phyloP scores from a whole-genome alignment of 1,284 basidiomycete species.

The Ustilago esculenta region DNA sequence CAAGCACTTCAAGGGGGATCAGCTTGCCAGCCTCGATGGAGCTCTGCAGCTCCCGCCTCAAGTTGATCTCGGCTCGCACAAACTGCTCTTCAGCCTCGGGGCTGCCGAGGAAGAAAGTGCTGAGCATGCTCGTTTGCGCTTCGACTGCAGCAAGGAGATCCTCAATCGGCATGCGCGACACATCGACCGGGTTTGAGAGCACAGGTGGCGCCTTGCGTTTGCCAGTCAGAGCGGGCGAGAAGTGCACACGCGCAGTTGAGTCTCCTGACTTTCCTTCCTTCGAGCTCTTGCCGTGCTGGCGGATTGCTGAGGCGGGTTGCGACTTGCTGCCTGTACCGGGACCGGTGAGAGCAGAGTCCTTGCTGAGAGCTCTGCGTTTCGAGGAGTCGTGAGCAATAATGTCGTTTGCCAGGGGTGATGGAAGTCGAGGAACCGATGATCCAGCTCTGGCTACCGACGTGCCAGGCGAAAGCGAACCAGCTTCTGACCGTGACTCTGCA shows the following conservation, averaged over 20 bases:
- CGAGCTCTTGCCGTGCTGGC: constrained; percentile 37
- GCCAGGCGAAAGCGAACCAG: constrained; percentile 16
- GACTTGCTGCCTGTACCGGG: constrained; percentile 22
- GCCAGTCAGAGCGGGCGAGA: constrained; percentile 65
- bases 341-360: constrained; percentile 1
- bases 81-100: constrained; percentile 70
- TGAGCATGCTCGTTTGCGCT: constrained; percentile 67
- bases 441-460: constrained; percentile 13
- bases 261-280: constrained; percentile 39
- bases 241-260: constrained; percentile 38
- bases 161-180: constrained; percentile 68
- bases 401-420: constrained; percentile 45
- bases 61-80: constrained; percentile 68
- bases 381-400: constrained; percentile 21
- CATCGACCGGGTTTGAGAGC: constrained; percentile 63
- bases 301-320: constrained; percentile 40
- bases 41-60: constrained; percentile 68
- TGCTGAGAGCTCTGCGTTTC: background rate
- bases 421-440: constrained; percentile 20
- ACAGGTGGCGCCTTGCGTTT: constrained; percentile 57
- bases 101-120: constrained; percentile 67
- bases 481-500: constrained; percentile 13
- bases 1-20: constrained; percentile 67
- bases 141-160: constrained; percentile 69
- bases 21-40: constrained; percentile 67